Base-by-base conservation (phyloP, 495 filamentous ascomycete species). In the Cenococcum geophilum region DNA sequence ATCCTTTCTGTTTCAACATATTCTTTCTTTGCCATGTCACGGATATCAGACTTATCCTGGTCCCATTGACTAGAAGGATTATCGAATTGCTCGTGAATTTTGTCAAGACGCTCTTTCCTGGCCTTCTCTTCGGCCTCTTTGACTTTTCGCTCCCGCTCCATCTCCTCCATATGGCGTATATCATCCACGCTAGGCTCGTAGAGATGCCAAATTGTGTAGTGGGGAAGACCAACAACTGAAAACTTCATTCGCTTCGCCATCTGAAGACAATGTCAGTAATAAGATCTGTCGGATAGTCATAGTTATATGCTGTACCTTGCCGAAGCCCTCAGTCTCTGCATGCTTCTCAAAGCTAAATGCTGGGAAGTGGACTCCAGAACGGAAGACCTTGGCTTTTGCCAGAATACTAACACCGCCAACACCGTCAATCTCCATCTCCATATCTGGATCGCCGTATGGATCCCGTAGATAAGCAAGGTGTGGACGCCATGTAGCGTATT, bases 341-440 rank as follows among this genome's bases (percentile, higher is more conserved):
- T 99, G 93, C 73, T 92, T 97, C 74, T 99, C 91, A 63, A 99
- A 99, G 65, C 90, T 96, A 72, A 99, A 99, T 4, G 93, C 93
- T 9, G 93, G 93, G 77, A 99, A 99, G 74, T 99, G 95, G 25
- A 93, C 92, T 36, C 93, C 93, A 45, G 88, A 84, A 64, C 93
- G 83, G 77, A 97, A 99, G 1, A 99, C 93, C 54, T 82, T 86
- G 0, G 93, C 93, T 76, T 97, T 99, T 5, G 93, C 91, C 65
- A 99, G 79, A 69, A 99, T 99, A 75, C 90, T 95, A 61, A 99
- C 93, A 68, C 93, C 93, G 51, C 93, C 93, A 18, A 99, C 91
- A 56, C 93, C 93, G 68, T 99, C 93, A 65, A 99, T 90, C 66
- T 99, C 95, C 93, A 99, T 97, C 73, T 99, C 95, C 86, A 97